Conservation (phyloP, 176 grass and related monocot species). For the Tillandsia fasciculata region DNA sequence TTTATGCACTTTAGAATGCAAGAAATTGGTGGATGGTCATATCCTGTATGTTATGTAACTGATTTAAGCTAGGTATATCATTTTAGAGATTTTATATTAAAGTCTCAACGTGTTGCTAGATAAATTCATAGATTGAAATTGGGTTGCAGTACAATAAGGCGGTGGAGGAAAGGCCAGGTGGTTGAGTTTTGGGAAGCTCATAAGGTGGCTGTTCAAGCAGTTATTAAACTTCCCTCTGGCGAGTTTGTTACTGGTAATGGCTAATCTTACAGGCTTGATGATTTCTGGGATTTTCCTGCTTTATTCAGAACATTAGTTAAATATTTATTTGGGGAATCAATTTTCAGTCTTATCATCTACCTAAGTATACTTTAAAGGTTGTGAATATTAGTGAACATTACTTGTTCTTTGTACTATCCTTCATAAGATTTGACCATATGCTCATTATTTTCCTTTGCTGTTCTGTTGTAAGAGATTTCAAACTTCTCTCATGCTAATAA, state of each 20-base stretch:
- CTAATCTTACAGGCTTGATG: not conserved
- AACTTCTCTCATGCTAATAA: not conserved
- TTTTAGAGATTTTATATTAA: not conserved
- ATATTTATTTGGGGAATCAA: too few species aligned
- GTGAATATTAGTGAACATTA: too few species aligned
- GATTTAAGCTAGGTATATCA: not conserved
- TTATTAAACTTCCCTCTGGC: constrained; percentile 66
- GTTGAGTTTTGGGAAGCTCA: constrained; percentile 96
- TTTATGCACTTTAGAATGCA: not conserved
- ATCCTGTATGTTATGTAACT: too few species aligned
- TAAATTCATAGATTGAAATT: constrained; percentile 10
- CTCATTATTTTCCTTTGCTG: too few species aligned
- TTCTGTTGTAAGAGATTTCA: not conserved
- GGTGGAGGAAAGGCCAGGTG: constrained; percentile 69
- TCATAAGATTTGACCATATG: too few species aligned
- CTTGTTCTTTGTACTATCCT: too few species aligned
- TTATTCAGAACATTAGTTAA: not conserved
- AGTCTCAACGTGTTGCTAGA: not conserved
- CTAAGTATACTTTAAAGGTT: too few species aligned
- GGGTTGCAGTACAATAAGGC: constrained; percentile 62
- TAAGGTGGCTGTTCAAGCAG: constrained; percentile 78
- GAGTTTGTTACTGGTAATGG: constrained; percentile 72
- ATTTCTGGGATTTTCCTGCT: not conserved
- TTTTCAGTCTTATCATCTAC: too few species aligned
- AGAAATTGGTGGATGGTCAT: too few species aligned